Base-by-base conservation (phyloP, 495 filamentous ascomycete genomes). In the Hypoxylon crocopeplum region DNA sequence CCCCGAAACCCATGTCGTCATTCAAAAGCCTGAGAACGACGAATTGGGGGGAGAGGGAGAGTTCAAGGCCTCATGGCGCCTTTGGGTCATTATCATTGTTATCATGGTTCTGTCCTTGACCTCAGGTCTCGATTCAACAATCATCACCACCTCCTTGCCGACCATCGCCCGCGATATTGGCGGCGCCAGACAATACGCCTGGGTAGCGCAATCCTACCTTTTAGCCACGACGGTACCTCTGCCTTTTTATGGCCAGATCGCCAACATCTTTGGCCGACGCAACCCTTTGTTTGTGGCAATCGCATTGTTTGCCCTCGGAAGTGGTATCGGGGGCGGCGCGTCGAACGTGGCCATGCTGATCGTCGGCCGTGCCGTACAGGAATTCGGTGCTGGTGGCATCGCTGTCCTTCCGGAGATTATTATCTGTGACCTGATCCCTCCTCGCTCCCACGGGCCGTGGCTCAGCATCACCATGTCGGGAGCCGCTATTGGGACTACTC, bases 201-300 rank as follows among this genome's bases (percentile, higher is more conserved):
- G 25, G 25, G 25, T 29, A 29, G 25, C 25, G 25, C 25, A 29
- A 29, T 29, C 25, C 25, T 29, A 29, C 25, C 25, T 29, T 29
- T 29, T 29, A 5, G 25, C 25, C 25, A 29, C 25, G 25, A 29
- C 25, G 25, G 25, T 29, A 29, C 25, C 25, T 29, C 25, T 29
- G 10, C 25, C 25, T 29, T 29, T 29, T 10, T 29, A 29, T 10
- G 25, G 7, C 13, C 27, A 56, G 82, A 73, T 75, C 44, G 77
- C 78, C 8, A 83, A 80, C 4, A 89, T 92, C 50, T 91, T 84
- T 74, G 90, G 90, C 2, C 82, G 90, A 13, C 92, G 92, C 61
- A 79, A 78, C 10, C 83, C 89, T 24, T 74, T 92, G 29, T 72
- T 92, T n/a, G 46, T 83, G 7, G 84, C 89, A 32, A 64, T 84